A percentile compares a stretch with the other conserved stretches of the same genome.
phyloP scores from a whole-genome alignment of 108 stramenopile species.

The Phaeodactylum tricornutum region DNA sequence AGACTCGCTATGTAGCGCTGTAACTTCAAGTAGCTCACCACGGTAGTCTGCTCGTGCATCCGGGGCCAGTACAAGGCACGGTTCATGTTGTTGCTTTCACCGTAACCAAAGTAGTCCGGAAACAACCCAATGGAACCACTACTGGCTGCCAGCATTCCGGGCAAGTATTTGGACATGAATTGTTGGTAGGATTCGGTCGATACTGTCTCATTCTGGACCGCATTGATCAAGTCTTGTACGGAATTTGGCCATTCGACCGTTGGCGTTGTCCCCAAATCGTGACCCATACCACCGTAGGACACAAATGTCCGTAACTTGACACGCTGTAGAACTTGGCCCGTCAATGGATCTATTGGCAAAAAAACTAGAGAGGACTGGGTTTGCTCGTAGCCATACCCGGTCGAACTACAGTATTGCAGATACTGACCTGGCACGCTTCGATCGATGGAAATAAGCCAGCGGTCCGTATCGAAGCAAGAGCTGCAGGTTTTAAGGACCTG shows the following conservation, averaged over 20 bases:
- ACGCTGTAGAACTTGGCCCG: not conserved
- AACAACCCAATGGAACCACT: not conserved
- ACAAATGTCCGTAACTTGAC: not conserved
- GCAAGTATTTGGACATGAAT: not conserved
- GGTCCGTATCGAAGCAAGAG: not conserved
- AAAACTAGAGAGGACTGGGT: not conserved
- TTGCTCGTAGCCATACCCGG: not conserved
- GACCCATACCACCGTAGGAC: not conserved
- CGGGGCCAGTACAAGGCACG: not conserved
- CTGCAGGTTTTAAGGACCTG: not conserved
- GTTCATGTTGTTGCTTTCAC: not conserved
- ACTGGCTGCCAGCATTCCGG: constrained; percentile 1
- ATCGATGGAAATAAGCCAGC: not conserved
- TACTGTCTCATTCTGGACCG: not conserved
- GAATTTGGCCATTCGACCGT: not conserved
- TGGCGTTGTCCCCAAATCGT: not conserved
- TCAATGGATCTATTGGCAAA: not conserved
- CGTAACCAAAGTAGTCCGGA: constrained; percentile 5
- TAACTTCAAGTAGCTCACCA: constrained; percentile 6
- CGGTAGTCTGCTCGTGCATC: not conserved
- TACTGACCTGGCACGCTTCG: not conserved
- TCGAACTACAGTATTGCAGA: not conserved
- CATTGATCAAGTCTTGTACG: not conserved
- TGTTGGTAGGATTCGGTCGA: not conserved
- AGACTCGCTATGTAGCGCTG: no score